Percentiles rank a stretch among this genome's conserved stretches.
Evolutionary conservation across 495 filamentous ascomycete species (phyloP).

Genomic region (Xylaria palmicola): DNA sequence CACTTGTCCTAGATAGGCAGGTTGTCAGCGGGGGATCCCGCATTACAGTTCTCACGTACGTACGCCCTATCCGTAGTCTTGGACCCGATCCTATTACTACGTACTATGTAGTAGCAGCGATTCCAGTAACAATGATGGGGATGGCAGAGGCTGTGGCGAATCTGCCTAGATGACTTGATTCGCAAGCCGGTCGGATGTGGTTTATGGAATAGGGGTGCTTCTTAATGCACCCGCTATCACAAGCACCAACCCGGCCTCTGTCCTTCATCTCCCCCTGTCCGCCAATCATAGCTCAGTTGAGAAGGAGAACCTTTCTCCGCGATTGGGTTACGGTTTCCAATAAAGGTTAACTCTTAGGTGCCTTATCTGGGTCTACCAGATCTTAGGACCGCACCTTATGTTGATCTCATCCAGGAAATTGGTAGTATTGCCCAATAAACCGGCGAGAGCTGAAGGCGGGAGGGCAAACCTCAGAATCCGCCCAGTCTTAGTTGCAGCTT

Average conservation of each 20-base stretch:
- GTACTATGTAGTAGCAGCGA: background rate
- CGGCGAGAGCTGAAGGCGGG: background rate
- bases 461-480: background rate
- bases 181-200: background rate
- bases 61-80: background rate
- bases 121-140: background rate
- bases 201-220: background rate
- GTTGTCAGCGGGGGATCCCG: constrained; percentile 1
- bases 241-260: background rate
- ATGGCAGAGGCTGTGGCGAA: background rate
- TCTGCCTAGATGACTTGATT: background rate
- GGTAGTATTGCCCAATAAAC: background rate
- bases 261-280: background rate
- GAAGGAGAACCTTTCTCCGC: background rate
- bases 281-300: background rate
- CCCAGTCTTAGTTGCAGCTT: background rate
- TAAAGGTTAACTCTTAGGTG: background rate
- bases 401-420: background rate
- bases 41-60: background rate
- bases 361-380: background rate
- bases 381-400: background rate
- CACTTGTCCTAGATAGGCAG: constrained; percentile 3
- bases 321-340: background rate
- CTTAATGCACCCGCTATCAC: background rate
- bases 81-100: background rate